Conservation (phyloP, 139 green algal genomes). For the Eudorina sp. region DNA sequence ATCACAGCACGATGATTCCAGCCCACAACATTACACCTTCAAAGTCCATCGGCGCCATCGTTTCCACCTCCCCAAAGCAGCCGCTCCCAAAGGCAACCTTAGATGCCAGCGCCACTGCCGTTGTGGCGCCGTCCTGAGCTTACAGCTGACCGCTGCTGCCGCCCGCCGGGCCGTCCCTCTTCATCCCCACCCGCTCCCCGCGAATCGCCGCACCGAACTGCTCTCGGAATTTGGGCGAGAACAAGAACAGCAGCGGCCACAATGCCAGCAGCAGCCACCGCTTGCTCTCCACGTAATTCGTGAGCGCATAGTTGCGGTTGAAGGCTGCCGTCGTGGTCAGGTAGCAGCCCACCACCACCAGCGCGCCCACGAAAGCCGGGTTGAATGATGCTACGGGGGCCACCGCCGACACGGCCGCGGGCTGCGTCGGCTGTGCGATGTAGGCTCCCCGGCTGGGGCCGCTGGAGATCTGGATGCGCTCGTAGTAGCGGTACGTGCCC, state of each 20-base stretch:
- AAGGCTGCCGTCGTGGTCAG: conserved; percentile 57
- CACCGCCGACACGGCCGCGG: neutral
- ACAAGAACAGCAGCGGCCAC: conserved; percentile 60
- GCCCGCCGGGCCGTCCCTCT: neutral
- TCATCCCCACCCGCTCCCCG: conserved; percentile 12
- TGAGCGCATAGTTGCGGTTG: conserved; percentile 57
- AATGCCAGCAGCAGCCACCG: conserved; percentile 52
- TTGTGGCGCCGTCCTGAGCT: too few species aligned
- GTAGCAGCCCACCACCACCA: conserved; percentile 51
- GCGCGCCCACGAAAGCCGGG: conserved; percentile 38
- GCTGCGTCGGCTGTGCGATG: neutral
- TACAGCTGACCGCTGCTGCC: too few species aligned
- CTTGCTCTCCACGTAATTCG: conserved; percentile 50
- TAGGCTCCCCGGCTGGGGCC: neutral
- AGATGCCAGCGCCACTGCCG: too few species aligned
- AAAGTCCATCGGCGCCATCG: too few species aligned
- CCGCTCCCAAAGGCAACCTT: too few species aligned
- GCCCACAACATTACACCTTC: too few species aligned
- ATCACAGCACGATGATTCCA: too few species aligned
- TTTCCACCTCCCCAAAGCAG: too few species aligned
- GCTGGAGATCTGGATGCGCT: conserved; percentile 64
- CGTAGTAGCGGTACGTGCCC: conserved; percentile 60
- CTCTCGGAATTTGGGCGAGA: conserved; percentile 48
- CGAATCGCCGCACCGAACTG: conserved; percentile 57
- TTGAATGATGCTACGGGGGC: neutral